Percentiles rank a stretch among this genome's conserved stretches.
These are phyloP conservation scores for Lachnellula subtilissima DNA, from an alignment of 2,329 filamentous ascomycete species.

Conservation along the genomic window DNA sequence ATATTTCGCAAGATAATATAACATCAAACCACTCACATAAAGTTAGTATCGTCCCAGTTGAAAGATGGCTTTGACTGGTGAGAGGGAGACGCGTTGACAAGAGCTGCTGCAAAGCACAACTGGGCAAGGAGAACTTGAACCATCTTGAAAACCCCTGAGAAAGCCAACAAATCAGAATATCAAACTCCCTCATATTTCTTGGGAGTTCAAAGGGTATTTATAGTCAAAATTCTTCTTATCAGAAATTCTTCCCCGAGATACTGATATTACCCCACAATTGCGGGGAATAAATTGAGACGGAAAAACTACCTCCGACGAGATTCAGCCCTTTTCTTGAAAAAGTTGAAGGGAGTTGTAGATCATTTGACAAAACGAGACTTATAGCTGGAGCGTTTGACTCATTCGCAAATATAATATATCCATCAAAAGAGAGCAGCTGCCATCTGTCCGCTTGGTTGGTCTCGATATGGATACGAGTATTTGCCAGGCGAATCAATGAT, in stretches of 20 bases:
- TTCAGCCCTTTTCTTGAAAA: too few relatives aligned
- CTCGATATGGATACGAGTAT: too few relatives aligned
- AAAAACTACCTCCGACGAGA: neutral
- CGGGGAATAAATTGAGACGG: neutral
- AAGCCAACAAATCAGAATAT: too few relatives aligned
- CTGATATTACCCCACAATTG: neutral
- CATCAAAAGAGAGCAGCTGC: too few relatives aligned
- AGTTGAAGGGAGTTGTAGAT: too few relatives aligned
- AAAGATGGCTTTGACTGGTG: slow-evolving; percentile 4
- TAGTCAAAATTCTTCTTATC: neutral
- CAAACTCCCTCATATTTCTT: too few relatives aligned
- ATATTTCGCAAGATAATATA: neutral
- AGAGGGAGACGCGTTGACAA: neutral
- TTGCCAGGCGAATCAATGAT: too few relatives aligned
- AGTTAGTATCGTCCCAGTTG: slow-evolving; percentile 14
- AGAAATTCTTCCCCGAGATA: neutral
- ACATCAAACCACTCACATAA: slow-evolving; percentile 4
- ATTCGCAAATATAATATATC: too few relatives aligned
- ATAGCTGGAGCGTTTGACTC: too few relatives aligned
- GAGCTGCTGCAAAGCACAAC: neutral
- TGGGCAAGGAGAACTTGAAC: neutral
- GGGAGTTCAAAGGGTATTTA: neutral
- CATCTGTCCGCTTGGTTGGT: too few relatives aligned
- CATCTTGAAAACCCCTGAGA: neutral
- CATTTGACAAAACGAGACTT: too few relatives aligned